phyloP scores from a whole-genome alignment of 2,329 filamentous ascomycete species.

The Tolypocladium amazonense region DNA sequence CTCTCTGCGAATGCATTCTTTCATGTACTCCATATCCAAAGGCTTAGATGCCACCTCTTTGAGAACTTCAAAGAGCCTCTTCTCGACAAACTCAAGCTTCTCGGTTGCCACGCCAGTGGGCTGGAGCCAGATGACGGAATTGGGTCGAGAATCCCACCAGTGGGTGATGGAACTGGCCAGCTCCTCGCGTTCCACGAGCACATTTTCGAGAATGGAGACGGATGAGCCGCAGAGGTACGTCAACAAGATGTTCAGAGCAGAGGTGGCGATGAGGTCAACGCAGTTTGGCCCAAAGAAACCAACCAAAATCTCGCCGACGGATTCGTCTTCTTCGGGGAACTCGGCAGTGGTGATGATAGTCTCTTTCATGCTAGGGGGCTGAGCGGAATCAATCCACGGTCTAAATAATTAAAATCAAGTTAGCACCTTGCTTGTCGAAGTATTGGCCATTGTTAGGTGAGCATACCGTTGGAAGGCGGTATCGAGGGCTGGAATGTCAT shows the following conservation, averaged over 20 bases:
- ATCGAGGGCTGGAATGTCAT: conserved; percentile 66
- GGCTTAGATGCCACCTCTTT: conserved; percentile 70
- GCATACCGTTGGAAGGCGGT: conserved; percentile 60
- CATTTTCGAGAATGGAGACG: conserved; percentile 83
- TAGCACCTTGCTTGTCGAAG: not conserved
- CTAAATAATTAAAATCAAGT: conserved; percentile 13
- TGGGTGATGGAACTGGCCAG: conserved; percentile 78
- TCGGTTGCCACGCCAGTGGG: conserved; percentile 80
- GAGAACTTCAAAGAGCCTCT: conserved; percentile 74
- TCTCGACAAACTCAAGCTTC: conserved; percentile 73
- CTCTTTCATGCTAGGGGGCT: conserved; percentile 60
- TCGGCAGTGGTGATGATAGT: conserved; percentile 70
- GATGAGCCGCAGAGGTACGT: conserved; percentile 89
- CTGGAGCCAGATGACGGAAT: conserved; percentile 75
- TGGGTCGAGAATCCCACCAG: conserved; percentile 68
- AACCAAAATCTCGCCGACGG: conserved; percentile 76
- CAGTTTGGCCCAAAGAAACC: conserved; percentile 81
- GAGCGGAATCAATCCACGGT: conserved; percentile 84
- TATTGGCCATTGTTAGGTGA: no score
- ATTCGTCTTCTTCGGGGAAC: conserved; percentile 95
- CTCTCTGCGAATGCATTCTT: conserved; percentile 76
- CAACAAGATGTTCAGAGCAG: conserved; percentile 69
- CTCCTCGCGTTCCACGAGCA: conserved; percentile 85
- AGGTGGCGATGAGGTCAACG: conserved; percentile 55
- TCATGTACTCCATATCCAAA: conserved; percentile 82